Conservation (phyloP, 2,329 filamentous ascomycete genomes). For the Microsporum ferrugineum region DNA sequence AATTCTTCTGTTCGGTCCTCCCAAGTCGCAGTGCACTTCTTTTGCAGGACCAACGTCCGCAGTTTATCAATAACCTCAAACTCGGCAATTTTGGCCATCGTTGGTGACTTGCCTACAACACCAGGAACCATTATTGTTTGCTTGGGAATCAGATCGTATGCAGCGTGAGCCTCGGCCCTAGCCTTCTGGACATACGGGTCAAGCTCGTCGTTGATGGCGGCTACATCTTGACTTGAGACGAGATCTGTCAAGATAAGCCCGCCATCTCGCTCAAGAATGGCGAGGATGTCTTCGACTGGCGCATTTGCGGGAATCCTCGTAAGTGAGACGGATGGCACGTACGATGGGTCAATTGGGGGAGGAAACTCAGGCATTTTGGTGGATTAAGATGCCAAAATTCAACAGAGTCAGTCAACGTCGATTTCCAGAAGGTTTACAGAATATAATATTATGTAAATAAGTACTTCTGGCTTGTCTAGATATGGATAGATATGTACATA, state of each 20-base stretch:
- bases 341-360: background rate
- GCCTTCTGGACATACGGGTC: conserved; percentile 1
- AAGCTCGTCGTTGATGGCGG: background rate
- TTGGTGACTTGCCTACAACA: background rate
- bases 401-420: background rate
- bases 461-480: background rate
- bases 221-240: background rate
- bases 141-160: conserved; percentile 1
- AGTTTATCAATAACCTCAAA: background rate
- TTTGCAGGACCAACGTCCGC: background rate
- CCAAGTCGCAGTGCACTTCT: conserved; percentile 4
- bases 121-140: conserved; percentile 3
- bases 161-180: background rate
- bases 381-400: background rate
- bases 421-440: background rate
- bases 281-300: background rate
- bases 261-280: conserved; percentile 2
- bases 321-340: background rate
- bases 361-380: conserved; percentile 3
- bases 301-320: background rate
- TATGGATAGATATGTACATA: background rate
- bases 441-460: background rate
- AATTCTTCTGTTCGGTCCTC: conserved; percentile 2
- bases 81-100: conserved; percentile 1
- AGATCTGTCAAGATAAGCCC: background rate